Evolutionary conservation across 192 early-diverging fungal species (phyloP).

Genomic region (Gamsiella multidivaricata): DNA sequence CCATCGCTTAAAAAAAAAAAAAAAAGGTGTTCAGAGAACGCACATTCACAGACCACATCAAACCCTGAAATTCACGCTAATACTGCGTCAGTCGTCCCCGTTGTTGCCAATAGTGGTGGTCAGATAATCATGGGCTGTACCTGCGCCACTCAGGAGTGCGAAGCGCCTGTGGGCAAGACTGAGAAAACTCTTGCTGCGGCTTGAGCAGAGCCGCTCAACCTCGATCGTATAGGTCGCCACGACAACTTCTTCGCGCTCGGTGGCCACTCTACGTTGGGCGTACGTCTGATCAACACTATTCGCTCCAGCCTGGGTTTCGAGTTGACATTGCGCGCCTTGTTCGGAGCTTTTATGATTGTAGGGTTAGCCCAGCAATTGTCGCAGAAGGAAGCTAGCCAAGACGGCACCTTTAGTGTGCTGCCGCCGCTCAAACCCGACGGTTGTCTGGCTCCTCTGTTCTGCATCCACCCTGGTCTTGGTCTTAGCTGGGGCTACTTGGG

Average conservation of each 20-base stretch:
- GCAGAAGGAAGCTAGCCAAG: background rate
- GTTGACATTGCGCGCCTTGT: background rate
- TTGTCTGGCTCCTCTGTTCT: constrained; percentile 13
- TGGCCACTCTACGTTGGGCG: constrained; percentile 19
- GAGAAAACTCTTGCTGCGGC: background rate
- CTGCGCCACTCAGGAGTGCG: background rate
- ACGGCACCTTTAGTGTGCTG: background rate
- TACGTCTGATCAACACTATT: constrained; percentile 1
- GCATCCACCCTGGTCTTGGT: constrained; percentile 26
- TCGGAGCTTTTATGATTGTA: constrained; percentile 15
- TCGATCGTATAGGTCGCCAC: constrained; percentile 10
- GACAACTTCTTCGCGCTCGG: constrained; percentile 21
- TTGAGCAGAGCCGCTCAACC: constrained; percentile 1
- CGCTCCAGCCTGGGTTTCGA: constrained; percentile 3
- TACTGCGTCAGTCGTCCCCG: no score
- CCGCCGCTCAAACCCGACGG: constrained; percentile 29
- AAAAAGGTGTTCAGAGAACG: no score
- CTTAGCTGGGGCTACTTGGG: constrained; percentile 14
- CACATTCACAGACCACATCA: no score
- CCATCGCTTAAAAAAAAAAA: no score
- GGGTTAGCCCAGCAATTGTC: background rate
- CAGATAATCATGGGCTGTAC: no score
- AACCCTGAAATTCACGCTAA: no score
- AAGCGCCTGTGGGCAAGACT: constrained; percentile 13
- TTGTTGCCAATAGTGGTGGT: no score